Evolutionary conservation across 1,139 yeast species (phyloP).

Genomic region (Geotrichum siamense): DNA sequence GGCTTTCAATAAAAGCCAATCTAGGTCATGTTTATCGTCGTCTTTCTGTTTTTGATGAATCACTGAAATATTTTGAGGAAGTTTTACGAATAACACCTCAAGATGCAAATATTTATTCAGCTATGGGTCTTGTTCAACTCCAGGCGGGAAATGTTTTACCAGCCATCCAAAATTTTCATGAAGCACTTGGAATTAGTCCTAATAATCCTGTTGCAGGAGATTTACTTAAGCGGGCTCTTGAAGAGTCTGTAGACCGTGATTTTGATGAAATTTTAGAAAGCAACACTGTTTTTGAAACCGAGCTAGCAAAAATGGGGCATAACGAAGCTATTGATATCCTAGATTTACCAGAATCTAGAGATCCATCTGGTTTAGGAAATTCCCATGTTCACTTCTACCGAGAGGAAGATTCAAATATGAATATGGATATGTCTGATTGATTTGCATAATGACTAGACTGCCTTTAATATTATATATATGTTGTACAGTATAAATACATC

Average conservation of each 20-base stretch:
- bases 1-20: slow-evolving; percentile 83
- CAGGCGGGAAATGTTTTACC: slow-evolving; percentile 49
- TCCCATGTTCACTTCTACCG: slow-evolving; percentile 7
- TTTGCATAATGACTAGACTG: too few relatives aligned
- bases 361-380: neutral
- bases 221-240: slow-evolving; percentile 71
- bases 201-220: slow-evolving; percentile 82
- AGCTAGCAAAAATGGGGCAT: slow-evolving; percentile 1
- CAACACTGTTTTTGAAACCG: slow-evolving; percentile 10
- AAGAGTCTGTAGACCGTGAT: slow-evolving; percentile 33
- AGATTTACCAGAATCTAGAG: neutral
- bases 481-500: too few relatives aligned
- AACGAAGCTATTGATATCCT: neutral
- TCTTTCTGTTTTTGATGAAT: slow-evolving; percentile 51
- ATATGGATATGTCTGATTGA: slow-evolving; percentile 16
- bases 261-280: slow-evolving; percentile 15
- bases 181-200: slow-evolving; percentile 72
- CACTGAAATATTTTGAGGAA: slow-evolving; percentile 68
- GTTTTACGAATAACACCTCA: slow-evolving; percentile 63
- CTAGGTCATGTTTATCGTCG: slow-evolving; percentile 86
- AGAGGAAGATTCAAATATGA: slow-evolving; percentile 14
- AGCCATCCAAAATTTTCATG: slow-evolving; percentile 73
- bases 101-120: slow-evolving; percentile 71
- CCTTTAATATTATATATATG: too few relatives aligned
- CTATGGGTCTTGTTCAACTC: slow-evolving; percentile 76